These are phyloP conservation scores for Hygrophorus pudorinus DNA, from an alignment of 768 basidiomycete genomes.

Conservation along the genomic window DNA sequence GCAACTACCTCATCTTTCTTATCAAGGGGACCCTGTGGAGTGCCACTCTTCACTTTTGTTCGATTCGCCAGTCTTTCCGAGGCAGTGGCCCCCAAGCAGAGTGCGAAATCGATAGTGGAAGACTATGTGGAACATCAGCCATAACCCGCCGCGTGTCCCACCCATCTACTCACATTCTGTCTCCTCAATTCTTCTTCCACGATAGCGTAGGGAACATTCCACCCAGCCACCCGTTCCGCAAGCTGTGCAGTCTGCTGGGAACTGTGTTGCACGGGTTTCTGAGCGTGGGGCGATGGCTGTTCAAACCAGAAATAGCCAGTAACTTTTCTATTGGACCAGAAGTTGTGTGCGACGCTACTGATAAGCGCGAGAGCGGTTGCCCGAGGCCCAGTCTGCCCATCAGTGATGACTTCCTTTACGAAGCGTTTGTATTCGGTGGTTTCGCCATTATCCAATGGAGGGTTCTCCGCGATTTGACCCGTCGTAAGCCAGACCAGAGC, in stretches of 20 bases:
- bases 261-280: slow-evolving; percentile 60
- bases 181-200: slow-evolving; percentile 93
- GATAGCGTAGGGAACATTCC: slow-evolving; percentile 78
- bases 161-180: slow-evolving; percentile 71
- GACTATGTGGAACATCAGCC: slow-evolving; percentile 43
- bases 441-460: slow-evolving; percentile 91
- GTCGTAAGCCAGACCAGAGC: slow-evolving; percentile 91
- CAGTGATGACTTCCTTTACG: slow-evolving; percentile 92
- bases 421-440: slow-evolving; percentile 92
- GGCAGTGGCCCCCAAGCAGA: slow-evolving; percentile 88
- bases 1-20: slow-evolving; percentile 99
- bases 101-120: slow-evolving; percentile 91
- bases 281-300: slow-evolving; percentile 32
- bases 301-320: slow-evolving; percentile 72
- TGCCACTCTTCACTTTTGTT: slow-evolving; percentile 59
- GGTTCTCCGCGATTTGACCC: slow-evolving; percentile 75
- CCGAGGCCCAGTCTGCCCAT: slow-evolving; percentile 87
- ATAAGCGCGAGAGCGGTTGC: slow-evolving; percentile 86
- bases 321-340: slow-evolving; percentile 76
- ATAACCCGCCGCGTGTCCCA: background rate
- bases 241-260: slow-evolving; percentile 75
- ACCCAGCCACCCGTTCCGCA: slow-evolving; percentile 78
- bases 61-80: slow-evolving; percentile 71
- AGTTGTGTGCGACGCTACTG: slow-evolving; percentile 65
- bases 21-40: slow-evolving; percentile 49